Base-by-base conservation (phyloP, 2,329 filamentous ascomycete species). In the Verticillium longisporum region DNA sequence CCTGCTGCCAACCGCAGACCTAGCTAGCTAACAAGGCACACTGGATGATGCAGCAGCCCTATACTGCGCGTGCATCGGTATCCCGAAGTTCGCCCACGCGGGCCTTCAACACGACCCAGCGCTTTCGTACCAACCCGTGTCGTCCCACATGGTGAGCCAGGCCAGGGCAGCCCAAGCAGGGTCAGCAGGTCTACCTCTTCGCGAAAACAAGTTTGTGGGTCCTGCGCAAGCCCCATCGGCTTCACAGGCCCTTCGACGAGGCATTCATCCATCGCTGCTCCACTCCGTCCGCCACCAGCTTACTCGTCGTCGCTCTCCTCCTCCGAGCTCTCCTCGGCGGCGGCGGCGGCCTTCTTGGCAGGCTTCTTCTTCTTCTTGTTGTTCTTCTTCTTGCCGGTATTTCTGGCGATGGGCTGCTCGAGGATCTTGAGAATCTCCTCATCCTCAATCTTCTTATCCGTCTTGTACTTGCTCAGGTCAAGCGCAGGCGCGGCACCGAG, bases 391-490 rank as follows among this genome's bases (percentile, higher is more conserved):
- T 92, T 92, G 73, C 92, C 93, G 75, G 93, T 92, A 79, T 90
- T 90, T 79, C 91, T 91, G 67, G 88, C 82, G 69, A 97, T 78
- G 36, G 94, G 94, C 76, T 91, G 90, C 79, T 95, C 92, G 58
- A 99, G 84, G 66, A 98, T 94, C 83, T 95, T 91, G 69, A 98
- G 87, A 67, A 99, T 84, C 80, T 98, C 94, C 80, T 96, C 92
- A 66, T 98, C 94, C 67, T 88, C 89, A 72, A 99, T 97, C 85
- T 97, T 97, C 86, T 98, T 98, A 77, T 98, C 93, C 37, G 91
- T 89, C 85, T 97, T 89, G 83, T 89, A 86, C 81, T 93, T 92
- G 73, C 83, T 85, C 64, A 95, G 75, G 72, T 98, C 92, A 65
- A 89, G 83, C 26, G 88, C 75, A 64, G 90, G 87, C 37, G 95